Conservation (phyloP, 352 stramenopile species). For the Phytophthora rubi region DNA sequence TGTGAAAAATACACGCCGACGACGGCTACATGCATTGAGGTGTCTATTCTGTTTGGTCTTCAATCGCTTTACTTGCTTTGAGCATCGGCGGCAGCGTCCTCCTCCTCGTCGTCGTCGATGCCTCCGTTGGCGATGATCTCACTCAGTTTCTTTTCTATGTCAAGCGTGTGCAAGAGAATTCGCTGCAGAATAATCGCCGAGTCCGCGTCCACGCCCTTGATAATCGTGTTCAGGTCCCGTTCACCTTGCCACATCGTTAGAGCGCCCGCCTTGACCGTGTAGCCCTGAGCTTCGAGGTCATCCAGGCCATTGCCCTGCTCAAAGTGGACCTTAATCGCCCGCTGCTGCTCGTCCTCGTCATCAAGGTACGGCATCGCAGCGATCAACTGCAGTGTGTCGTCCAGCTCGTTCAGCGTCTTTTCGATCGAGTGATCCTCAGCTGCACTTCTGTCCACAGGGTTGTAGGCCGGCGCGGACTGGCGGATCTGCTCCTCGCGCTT, state of each 20-base stretch:
- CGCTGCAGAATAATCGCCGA: conserved; percentile 78
- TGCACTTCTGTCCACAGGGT: conserved; percentile 31
- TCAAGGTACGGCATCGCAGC: conserved; percentile 74
- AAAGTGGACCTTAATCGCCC: conserved; percentile 52
- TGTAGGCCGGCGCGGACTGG: conserved; percentile 55
- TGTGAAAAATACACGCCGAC: conserved; percentile 3
- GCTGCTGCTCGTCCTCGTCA: conserved; percentile 71
- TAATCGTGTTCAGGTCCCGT: conserved; percentile 59
- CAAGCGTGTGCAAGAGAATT: conserved; percentile 72
- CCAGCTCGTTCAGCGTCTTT: conserved; percentile 59
- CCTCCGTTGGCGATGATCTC: conserved; percentile 47
- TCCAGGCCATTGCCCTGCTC: conserved; percentile 60
- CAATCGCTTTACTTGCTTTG: conserved; percentile 11
- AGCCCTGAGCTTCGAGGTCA: conserved; percentile 71
- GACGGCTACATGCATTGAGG: conserved; percentile 10
- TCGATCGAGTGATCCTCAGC: conserved; percentile 61
- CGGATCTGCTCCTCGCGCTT: conserved; percentile 46
- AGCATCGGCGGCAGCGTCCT: not conserved
- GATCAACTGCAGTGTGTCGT: conserved; percentile 70
- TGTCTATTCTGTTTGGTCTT: conserved; percentile 11
- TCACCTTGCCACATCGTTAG: conserved; percentile 73
- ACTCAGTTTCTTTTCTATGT: conserved; percentile 68
- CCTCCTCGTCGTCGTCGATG: conserved; percentile 21
- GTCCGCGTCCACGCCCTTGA: conserved; percentile 56
- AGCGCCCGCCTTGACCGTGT: conserved; percentile 58